Evolutionary conservation across 1,284 basidiomycete species (phyloP), one percentile per base, ranked within the genome.

Genomic region (Clitocybe nebularis): DNA sequence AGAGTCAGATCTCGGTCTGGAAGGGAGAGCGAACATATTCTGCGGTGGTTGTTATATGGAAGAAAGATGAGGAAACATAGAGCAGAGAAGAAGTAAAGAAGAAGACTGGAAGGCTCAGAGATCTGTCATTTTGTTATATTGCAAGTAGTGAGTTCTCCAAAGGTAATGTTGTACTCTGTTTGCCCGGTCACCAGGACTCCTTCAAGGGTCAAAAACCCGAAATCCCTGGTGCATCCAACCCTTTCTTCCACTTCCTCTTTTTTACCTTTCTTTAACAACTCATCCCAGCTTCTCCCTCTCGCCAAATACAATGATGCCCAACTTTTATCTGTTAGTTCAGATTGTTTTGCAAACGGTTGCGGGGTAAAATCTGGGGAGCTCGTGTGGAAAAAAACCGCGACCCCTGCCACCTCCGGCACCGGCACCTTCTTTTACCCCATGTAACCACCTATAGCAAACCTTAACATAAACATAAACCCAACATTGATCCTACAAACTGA

Each of bases 401-500:
- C 44, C 44, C 49, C 47, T 10, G 42, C 45, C 43, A 51, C 49
- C 47, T 19, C 49, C 46, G 47, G 44, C 36, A 33, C 28, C 46
- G 46, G 43, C 36, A 47, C 41, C 20, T 23, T 20, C 10, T 21
- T 19, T 35, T 32, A 33, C 28, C 24, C 21, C 32, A 32, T 32
- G 28, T 4, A 13, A 40, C 28, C 13, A n/a, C n/a, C n/a, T n/a
- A n/a, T n/a, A n/a, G n/a, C n/a, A n/a, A n/a, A n/a, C n/a, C n/a
- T n/a, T n/a, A n/a, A n/a, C n/a, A n/a, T n/a, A n/a, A n/a, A n/a
- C n/a, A n/a, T n/a, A n/a, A n/a, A n/a, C n/a, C n/a, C n/a, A n/a
- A n/a, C n/a, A n/a, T n/a, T n/a, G n/a, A n/a, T n/a, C n/a, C n/a
- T n/a, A n/a, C n/a, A n/a, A n/a, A n/a, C n/a, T n/a, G n/a, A n/a